Evolutionary conservation across 345 rosid genomes (phyloP).

Genomic region (Triadica sebifera): DNA sequence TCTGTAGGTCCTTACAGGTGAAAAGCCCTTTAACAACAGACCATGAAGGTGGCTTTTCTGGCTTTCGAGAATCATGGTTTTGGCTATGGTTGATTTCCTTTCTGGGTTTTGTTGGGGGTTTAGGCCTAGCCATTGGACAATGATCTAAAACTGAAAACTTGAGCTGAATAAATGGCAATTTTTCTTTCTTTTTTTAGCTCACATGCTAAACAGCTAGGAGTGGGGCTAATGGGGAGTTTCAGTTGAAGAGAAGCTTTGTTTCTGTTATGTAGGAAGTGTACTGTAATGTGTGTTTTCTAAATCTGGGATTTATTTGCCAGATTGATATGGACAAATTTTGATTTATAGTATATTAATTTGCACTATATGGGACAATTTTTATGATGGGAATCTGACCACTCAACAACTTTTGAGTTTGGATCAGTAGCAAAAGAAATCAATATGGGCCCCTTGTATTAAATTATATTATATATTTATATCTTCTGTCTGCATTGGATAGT

Average conservation of each 20-base stretch:
- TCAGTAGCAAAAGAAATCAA: conserved; percentile 10
- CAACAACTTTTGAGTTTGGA: conserved; percentile 6
- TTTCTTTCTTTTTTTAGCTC: not conserved
- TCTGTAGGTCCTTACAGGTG: conserved; percentile 40
- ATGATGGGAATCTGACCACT: conserved; percentile 25
- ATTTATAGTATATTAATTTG: not conserved
- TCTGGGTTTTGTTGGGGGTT: conserved; percentile 31
- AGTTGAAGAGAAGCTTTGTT: conserved; percentile 10
- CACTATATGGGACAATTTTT: not conserved
- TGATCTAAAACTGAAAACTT: not conserved
- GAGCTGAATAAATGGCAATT: not conserved
- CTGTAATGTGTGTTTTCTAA: not conserved
- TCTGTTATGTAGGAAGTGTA: not conserved
- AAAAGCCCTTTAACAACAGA: conserved; percentile 50
- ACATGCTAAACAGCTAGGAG: conserved; percentile 8
- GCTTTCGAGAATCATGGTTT: conserved; percentile 25
- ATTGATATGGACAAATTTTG: conserved; percentile 3
- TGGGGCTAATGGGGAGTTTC: not conserved
- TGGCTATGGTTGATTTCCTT: conserved; percentile 36
- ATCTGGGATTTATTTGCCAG: conserved; percentile 9
- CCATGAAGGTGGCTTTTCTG: conserved; percentile 56
- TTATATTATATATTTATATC: not conserved
- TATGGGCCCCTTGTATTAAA: conserved; percentile 19
- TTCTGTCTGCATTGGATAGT: not conserved
- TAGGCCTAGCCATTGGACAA: conserved; percentile 47